Conservation (phyloP, 768 basidiomycete genomes). For the Pleurotus tuber-regium region DNA sequence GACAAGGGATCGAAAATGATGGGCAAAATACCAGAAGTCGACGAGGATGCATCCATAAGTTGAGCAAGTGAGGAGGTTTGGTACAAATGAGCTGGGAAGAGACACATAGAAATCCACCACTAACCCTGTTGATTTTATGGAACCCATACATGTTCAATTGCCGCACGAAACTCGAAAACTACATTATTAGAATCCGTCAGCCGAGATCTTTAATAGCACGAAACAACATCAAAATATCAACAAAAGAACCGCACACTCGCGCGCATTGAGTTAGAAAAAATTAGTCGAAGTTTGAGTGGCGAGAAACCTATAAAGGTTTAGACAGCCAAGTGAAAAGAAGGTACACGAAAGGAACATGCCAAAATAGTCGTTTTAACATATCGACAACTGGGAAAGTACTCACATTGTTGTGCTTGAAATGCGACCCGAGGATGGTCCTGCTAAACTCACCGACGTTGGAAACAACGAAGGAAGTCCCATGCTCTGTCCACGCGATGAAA, state of each 20-base stretch:
- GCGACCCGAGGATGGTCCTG: slow-evolving; percentile 76
- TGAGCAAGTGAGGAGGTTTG: slow-evolving; percentile 5
- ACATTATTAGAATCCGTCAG: slow-evolving; percentile 9
- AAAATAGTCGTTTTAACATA: too few species aligned
- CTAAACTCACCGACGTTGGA: slow-evolving; percentile 87
- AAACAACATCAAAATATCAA: slow-evolving; percentile 7
- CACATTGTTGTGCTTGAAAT: slow-evolving; percentile 91
- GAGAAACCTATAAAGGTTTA: background rate
- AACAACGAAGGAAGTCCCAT: slow-evolving; percentile 82
- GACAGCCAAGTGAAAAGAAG: slow-evolving; percentile 9
- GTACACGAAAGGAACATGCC: slow-evolving; percentile 9
- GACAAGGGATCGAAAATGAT: background rate
- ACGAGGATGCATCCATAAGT: background rate
- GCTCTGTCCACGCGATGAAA: slow-evolving; percentile 82
- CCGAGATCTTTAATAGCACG: background rate
- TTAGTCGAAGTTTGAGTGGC: background rate
- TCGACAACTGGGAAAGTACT: too few species aligned
- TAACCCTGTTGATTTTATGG: slow-evolving; percentile 87
- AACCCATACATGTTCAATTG: slow-evolving; percentile 98
- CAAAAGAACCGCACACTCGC: too few species aligned
- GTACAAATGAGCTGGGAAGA: slow-evolving; percentile 1
- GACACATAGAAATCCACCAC: slow-evolving; percentile 20
- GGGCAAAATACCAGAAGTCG: background rate
- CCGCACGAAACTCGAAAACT: slow-evolving; percentile 94
- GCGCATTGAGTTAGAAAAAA: too few species aligned